phyloP scores from a whole-genome alignment of 306 rosid genomes.

The Ceratonia siliqua region DNA sequence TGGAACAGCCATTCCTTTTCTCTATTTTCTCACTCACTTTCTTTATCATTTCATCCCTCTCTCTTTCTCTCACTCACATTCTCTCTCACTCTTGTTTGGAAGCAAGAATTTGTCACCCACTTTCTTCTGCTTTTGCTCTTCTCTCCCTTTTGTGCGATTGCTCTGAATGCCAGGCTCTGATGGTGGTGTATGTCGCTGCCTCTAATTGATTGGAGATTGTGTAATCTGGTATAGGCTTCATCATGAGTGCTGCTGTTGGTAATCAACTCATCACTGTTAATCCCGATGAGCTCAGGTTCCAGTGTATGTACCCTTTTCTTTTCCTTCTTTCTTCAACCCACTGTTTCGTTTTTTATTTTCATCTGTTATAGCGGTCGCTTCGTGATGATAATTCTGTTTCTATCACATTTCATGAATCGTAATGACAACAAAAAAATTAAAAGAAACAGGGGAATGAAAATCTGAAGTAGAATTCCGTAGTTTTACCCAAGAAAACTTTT shows the following conservation, averaged over 20 bases:
- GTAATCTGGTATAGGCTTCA: slow-evolving; percentile 27
- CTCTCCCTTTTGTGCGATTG: neutral
- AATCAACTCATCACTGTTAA: slow-evolving; percentile 57
- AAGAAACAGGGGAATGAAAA: neutral
- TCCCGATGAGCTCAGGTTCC: slow-evolving; percentile 86
- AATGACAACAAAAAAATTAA: neutral
- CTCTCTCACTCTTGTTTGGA: neutral
- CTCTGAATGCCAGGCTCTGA: slow-evolving; percentile 17
- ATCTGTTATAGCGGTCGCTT: neutral
- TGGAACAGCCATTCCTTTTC: neutral
- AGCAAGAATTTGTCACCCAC: neutral
- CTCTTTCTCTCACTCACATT: neutral
- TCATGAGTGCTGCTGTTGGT: slow-evolving; percentile 57
- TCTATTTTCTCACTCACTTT: slow-evolving; percentile 19
- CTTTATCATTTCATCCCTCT: neutral
- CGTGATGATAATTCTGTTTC: neutral
- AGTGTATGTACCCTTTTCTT: slow-evolving; percentile 43
- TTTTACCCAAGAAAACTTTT: neutral
- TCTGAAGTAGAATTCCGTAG: neutral
- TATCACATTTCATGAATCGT: neutral
- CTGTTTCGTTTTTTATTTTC: neutral
- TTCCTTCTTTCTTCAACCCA: neutral
- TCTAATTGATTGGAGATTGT: slow-evolving; percentile 29
- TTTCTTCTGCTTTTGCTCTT: neutral
- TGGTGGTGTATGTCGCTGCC: neutral